phyloP scores from a whole-genome alignment of 768 basidiomycete species.

The Hortiboletus campestris region DNA sequence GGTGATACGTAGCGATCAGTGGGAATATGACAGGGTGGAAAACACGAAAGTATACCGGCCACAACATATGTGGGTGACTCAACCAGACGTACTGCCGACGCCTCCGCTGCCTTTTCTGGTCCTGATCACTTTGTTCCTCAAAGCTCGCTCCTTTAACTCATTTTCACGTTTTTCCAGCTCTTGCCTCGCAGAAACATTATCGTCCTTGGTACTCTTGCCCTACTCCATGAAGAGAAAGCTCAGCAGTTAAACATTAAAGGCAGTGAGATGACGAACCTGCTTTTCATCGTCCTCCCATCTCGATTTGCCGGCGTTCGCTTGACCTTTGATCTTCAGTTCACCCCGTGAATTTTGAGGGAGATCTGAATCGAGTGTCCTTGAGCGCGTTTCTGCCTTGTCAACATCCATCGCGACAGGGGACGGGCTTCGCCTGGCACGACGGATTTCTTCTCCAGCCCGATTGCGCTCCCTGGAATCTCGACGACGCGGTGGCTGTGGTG shows the following conservation, averaged over 20 bases:
- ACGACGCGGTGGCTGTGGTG: constrained; percentile 33
- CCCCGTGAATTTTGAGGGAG: constrained; percentile 35
- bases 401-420: constrained; percentile 26
- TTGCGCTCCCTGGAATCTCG: constrained; percentile 29
- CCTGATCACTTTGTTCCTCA: constrained; percentile 80
- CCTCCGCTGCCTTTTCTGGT: constrained; percentile 53
- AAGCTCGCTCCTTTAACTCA: constrained; percentile 76
- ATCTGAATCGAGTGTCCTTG: constrained; percentile 28
- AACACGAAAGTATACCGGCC: constrained; percentile 21
- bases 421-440: constrained; percentile 26
- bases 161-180: constrained; percentile 72
- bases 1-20: constrained; percentile 24
- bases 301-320: constrained; percentile 53
- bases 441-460: constrained; percentile 15
- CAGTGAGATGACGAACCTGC: constrained; percentile 17
- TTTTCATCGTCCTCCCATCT: constrained; percentile 50
- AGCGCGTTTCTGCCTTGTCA: constrained; percentile 21
- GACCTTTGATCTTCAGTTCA: constrained; percentile 77
- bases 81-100: constrained; percentile 18
- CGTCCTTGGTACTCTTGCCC: constrained; percentile 9
- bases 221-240: constrained; percentile 20
- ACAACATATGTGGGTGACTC: constrained; percentile 9
- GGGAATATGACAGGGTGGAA: constrained; percentile 10
- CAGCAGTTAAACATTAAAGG: constrained; percentile 1
- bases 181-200: constrained; percentile 17